Base-by-base conservation (phyloP, 768 basidiomycete genomes). In the Tricholoma sp. region DNA sequence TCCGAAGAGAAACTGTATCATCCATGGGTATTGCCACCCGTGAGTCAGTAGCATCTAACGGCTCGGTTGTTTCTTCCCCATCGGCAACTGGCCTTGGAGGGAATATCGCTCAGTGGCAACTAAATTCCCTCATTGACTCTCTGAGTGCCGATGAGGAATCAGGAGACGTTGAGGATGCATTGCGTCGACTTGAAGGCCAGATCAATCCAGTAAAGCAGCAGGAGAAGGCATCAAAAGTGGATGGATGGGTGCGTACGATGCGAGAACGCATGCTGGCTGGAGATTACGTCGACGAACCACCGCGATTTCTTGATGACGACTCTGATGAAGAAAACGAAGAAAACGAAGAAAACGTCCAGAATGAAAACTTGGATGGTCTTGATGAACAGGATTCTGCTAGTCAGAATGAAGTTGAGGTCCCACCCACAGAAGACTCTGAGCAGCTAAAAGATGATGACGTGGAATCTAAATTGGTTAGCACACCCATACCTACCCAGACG, bases 111-210 rank as follows among this genome's bases (percentile, higher is more conserved):
- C 83, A 84, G 53, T 93, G 91, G 91, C 91, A 92, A 62, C 75
- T 90, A 70, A 88, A 89, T 64, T 85, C 88, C 28, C 71, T 92
- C 37, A 77, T 92, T 10, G 87, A 91, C 64, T 84, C 81, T 37
- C 72, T 89, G 60, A 88, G 82, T 58, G 84, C 89, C 53, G 85
- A 91, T 4, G 88, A 80, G 20, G 91, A 86, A 56, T 78, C 72
- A 15, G 91, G 91, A 1, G 92, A 90, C 62, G 87, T 90, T 15
- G 91, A 93, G 32, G 89, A 84, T 6, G 93, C 94, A 15, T 68
- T 97, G 59, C 76, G 80, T 20, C 76, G 88, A 11, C 78, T 97
- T 37, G 93, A 96, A 69, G 94, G 93, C 0, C 85, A 92, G 66
- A 89, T 94, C 53, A 91, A 92, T 67, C 80, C 80, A 0, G 75